Evolutionary conservation across 2,329 filamentous ascomycete species (phyloP), one percentile per base, ranked within the genome.

Genomic region (Cryphonectria japonica): DNA sequence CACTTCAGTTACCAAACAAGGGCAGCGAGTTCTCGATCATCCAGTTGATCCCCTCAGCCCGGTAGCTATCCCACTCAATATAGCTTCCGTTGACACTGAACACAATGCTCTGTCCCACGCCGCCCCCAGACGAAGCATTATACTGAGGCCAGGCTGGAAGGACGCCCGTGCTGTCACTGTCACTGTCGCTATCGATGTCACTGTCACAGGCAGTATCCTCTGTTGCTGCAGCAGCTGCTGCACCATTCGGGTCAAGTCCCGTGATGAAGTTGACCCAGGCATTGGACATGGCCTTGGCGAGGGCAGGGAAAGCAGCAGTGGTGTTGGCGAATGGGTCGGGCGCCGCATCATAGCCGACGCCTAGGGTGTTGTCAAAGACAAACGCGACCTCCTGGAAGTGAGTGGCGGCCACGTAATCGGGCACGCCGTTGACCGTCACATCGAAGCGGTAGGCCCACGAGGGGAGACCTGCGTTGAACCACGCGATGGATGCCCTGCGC

Each of bases 241-340:
- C 57, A 69, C 77, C 72, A 71, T 84, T 86, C 32, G 86, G 86
- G 76, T 86, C 79, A 29, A 82, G 76, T 61, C 79, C 79, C 65
- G 82, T 78, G 66, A 87, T 81, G 73, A 88, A 88, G 4, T 79
- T 80, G 34, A 84, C 82, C 86, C 86, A 88, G 80, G 84, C 84
- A 66, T 80, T 78, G 63, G 81, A 81, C 83, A 88, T 87, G 74
- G 84, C 76, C 60, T 82, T 77, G 22, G 85, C 83, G 32, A 88
- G 78, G 6, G 78, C 74, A 14, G 79, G 71, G 71, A 82, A 85
- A 1, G 80, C 81, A 66, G 82, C 75, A 0, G 85, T 82, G 75
- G 82, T 79, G 65, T 79, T 79, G 37, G 74, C 80, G 57, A 85
- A 82, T 0, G 83, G 83, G 69, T 79, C 80, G 29, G 69, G 59